Evolutionary conservation across 306 rosid species (phyloP).

Genomic region (Coriaria nepalensis): DNA sequence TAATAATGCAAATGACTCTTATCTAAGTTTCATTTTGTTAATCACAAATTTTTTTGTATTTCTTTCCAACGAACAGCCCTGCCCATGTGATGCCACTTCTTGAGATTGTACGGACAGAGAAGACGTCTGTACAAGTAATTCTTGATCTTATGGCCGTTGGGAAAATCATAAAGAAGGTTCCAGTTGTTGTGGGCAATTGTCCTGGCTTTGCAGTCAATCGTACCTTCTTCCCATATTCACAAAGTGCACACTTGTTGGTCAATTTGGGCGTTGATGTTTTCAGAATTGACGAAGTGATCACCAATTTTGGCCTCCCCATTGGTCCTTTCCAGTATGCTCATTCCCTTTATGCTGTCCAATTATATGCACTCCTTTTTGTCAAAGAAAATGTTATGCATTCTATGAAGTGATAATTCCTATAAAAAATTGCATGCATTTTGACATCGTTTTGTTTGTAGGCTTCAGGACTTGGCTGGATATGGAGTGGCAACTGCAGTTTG

Average conservation of each 20-base stretch:
- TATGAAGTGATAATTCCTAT: background rate
- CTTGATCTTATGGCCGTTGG: conserved; percentile 81
- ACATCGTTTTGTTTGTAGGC: conserved; percentile 39
- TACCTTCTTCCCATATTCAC: conserved; percentile 83
- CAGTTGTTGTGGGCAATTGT: conserved; percentile 95
- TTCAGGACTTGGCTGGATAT: conserved; percentile 84
- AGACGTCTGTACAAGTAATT: conserved; percentile 81
- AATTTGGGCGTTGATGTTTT: conserved; percentile 68
- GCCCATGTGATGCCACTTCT: conserved; percentile 97
- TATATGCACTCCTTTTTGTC: conserved; percentile 9
- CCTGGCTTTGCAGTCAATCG: conserved; percentile 94
- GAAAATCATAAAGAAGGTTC: conserved; percentile 71
- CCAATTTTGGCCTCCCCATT: conserved; percentile 72
- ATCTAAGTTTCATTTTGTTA: no score
- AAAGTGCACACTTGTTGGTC: conserved; percentile 56
- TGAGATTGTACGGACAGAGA: conserved; percentile 82
- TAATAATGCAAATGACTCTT: no score
- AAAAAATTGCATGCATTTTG: no score
- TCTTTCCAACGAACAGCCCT: conserved; percentile 57
- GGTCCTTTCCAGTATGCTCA: conserved; percentile 87
- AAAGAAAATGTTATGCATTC: background rate
- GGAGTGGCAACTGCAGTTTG: conserved; percentile 55
- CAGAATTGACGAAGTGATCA: conserved; percentile 69
- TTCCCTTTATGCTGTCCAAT: conserved; percentile 16
- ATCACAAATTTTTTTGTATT: conserved; percentile 8